These are phyloP conservation scores for Calocybe gambosa DNA, from an alignment of 1,284 basidiomycete species.

Conservation along the genomic window DNA sequence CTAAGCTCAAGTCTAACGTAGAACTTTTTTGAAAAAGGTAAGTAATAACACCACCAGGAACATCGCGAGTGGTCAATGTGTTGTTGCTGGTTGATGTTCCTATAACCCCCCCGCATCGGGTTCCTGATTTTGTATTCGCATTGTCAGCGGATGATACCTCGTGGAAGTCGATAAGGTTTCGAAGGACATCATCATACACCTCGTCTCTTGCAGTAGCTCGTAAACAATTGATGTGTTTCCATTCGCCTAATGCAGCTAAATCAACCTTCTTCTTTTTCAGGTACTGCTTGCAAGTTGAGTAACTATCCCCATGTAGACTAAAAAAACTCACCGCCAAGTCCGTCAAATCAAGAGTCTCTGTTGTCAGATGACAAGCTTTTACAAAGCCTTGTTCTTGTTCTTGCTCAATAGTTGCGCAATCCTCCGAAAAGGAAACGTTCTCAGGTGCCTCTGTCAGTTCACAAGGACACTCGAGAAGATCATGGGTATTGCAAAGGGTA, in stretches of 20 bases:
- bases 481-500: constrained; percentile 89
- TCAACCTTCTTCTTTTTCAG: constrained; percentile 68
- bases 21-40: constrained; percentile 64
- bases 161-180: constrained; percentile 40
- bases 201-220: constrained; percentile 35
- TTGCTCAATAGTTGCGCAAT: constrained; percentile 24
- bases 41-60: constrained; percentile 63
- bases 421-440: constrained; percentile 16
- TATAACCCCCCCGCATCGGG: constrained; percentile 38
- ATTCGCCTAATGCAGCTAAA: constrained; percentile 79
- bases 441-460: constrained; percentile 23
- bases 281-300: constrained; percentile 38
- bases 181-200: constrained; percentile 60
- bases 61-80: constrained; percentile 31
- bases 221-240: constrained; percentile 83
- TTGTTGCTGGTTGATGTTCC: constrained; percentile 23
- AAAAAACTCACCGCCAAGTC: constrained; percentile 44
- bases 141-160: constrained; percentile 19
- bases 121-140: constrained; percentile 20
- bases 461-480: constrained; percentile 76
- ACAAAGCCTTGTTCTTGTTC: constrained; percentile 56
- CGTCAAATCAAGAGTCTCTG: constrained; percentile 39
- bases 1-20: constrained; percentile 8
- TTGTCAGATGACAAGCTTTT: constrained; percentile 63
- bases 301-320: constrained; percentile 2